phyloP scores from a whole-genome alignment of 805 yeast species.

The Schwanniomyces polymorphus region DNA sequence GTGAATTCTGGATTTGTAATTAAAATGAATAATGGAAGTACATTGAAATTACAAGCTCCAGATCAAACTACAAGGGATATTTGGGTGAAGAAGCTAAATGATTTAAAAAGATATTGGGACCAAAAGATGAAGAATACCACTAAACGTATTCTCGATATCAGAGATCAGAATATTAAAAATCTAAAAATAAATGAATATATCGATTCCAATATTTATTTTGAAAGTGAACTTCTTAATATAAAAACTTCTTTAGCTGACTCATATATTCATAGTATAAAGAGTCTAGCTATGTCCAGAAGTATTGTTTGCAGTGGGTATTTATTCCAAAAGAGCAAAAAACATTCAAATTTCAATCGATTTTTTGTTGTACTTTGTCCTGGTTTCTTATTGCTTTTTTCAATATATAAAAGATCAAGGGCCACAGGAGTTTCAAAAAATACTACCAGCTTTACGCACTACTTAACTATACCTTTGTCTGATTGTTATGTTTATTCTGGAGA shows the following conservation, averaged over 20 bases:
- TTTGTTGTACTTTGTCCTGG: conserved; percentile 74
- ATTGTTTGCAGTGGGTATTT: conserved; percentile 65
- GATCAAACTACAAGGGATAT: conserved; percentile 47
- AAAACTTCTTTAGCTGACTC: conserved; percentile 55
- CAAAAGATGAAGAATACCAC: conserved; percentile 42
- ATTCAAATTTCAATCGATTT: conserved; percentile 60
- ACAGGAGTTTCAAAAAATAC: conserved; percentile 48
- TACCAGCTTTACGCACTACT: conserved; percentile 50
- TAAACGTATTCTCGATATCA: conserved; percentile 29
- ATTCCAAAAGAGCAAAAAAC: conserved; percentile 69
- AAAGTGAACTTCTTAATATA: conserved; percentile 46
- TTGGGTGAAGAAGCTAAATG: conserved; percentile 61
- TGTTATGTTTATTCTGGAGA: conserved; percentile 79
- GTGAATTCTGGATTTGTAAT: conserved; percentile 56
- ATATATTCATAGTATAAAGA: conserved; percentile 51
- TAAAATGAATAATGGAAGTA: conserved; percentile 44
- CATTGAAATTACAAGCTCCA: conserved; percentile 57
- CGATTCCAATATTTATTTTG: conserved; percentile 54
- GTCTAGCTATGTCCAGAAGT: conserved; percentile 58
- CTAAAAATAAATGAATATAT: conserved; percentile 54
- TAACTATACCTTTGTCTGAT: conserved; percentile 60
- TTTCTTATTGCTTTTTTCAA: conserved; percentile 55
- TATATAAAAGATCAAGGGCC: conserved; percentile 45
- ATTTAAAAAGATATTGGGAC: conserved; percentile 61
- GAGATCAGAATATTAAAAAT: conserved; percentile 44